phyloP scores from a whole-genome alignment of 2,329 filamentous ascomycete species.

The Fusarium proliferatum region DNA sequence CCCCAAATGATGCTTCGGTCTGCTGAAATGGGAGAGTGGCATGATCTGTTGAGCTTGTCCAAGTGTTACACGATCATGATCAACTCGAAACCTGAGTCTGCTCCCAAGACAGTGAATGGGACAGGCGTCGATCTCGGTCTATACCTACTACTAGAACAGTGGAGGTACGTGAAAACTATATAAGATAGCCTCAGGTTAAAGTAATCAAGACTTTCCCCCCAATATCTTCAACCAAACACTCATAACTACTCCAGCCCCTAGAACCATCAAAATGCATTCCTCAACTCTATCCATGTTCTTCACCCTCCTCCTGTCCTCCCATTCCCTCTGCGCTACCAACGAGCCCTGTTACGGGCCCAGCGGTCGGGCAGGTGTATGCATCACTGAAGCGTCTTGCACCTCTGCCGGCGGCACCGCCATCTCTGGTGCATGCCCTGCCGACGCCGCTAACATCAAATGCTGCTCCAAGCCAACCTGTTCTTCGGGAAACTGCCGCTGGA shows the following conservation, averaged over 20 bases:
- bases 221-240: not conserved
- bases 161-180: not conserved
- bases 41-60: not conserved
- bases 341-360: constrained; percentile 48
- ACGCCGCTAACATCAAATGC: constrained; percentile 54
- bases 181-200: not conserved
- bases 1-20: not conserved
- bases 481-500: constrained; percentile 53
- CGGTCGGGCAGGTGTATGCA: constrained; percentile 51
- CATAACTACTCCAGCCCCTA: not conserved
- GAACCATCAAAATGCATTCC: constrained; percentile 36
- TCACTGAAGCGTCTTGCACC: constrained; percentile 51
- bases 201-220: not conserved
- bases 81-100: constrained; percentile 20
- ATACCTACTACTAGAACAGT: not conserved
- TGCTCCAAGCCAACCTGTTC: constrained; percentile 55
- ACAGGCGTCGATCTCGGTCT: not conserved
- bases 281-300: constrained; percentile 13
- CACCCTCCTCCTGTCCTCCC: constrained; percentile 23
- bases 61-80: constrained; percentile 12
- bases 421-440: constrained; percentile 52
- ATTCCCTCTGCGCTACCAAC: constrained; percentile 44
- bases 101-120: not conserved
- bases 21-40: not conserved
- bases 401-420: constrained; percentile 52